These are phyloP conservation scores for Penicillium arizonense DNA, from an alignment of 495 filamentous ascomycete species.

Conservation along the genomic window DNA sequence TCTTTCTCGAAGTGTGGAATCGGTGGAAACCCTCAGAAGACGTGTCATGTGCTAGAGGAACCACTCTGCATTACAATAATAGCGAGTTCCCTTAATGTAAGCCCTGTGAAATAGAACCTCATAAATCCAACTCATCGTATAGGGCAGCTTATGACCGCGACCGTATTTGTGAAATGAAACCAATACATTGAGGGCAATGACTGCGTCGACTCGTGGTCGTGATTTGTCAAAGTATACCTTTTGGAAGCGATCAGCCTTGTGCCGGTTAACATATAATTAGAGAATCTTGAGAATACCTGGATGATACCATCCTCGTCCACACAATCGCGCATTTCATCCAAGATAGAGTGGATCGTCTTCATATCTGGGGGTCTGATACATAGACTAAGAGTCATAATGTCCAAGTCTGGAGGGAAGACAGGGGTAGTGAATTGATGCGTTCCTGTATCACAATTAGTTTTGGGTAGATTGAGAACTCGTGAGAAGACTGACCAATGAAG, in stretches of 20 bases:
- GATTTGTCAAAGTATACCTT: constrained; percentile 17
- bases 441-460: background rate
- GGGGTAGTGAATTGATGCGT: background rate
- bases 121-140: constrained; percentile 30
- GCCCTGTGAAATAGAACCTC: constrained; percentile 13
- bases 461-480: too few relatives aligned
- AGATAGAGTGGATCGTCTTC: constrained; percentile 4
- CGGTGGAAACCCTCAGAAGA: background rate
- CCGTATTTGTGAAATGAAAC: constrained; percentile 12
- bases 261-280: too few relatives aligned
- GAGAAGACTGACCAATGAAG: constrained; percentile 5
- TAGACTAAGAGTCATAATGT: constrained; percentile 25
- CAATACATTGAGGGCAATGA: constrained; percentile 20
- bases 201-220: constrained; percentile 17
- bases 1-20: background rate
- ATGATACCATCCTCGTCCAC: constrained; percentile 14
- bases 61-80: constrained; percentile 17
- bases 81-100: constrained; percentile 22
- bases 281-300: background rate
- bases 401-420: constrained; percentile 21
- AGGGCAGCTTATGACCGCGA: constrained; percentile 34
- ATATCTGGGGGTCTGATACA: too few relatives aligned
- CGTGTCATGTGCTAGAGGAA: constrained; percentile 20
- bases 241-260: too few relatives aligned
- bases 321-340: constrained; percentile 22